Percentiles rank a stretch among this genome's conserved stretches.
These are phyloP conservation scores for Cunninghamia lanceolata DNA, from an alignment of 75 land plant genomes.

Conservation along the genomic window DNA sequence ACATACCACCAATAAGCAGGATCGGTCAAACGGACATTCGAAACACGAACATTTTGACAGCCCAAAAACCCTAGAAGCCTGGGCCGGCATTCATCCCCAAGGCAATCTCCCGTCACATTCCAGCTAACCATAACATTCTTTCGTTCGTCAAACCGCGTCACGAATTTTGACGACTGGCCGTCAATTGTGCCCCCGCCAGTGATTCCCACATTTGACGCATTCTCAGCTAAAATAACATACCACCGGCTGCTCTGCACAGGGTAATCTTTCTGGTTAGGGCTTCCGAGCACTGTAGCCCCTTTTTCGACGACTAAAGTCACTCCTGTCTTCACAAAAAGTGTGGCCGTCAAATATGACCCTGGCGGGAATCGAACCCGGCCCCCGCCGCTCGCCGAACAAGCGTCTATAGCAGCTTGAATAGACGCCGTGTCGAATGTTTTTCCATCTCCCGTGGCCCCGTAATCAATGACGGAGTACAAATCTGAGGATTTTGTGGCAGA, in stretches of 20 bases:
- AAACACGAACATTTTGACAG: constrained; percentile 58
- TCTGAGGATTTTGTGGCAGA: not conserved
- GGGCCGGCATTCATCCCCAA: constrained; percentile 93
- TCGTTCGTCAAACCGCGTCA: constrained; percentile 36
- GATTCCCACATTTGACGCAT: constrained; percentile 66
- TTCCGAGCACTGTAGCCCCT: constrained; percentile 62
- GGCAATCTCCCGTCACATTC: constrained; percentile 81
- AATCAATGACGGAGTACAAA: constrained; percentile 32
- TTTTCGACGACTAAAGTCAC: constrained; percentile 47
- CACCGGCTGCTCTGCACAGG: constrained; percentile 46
- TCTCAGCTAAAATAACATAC: constrained; percentile 85
- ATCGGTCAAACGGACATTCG: constrained; percentile 40
- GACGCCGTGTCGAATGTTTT: constrained; percentile 61
- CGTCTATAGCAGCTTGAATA: constrained; percentile 80
- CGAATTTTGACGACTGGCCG: constrained; percentile 74
- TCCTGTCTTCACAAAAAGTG: constrained; percentile 50
- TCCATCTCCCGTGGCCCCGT: constrained; percentile 78
- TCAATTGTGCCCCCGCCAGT: constrained; percentile 74
- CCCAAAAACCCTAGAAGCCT: constrained; percentile 71
- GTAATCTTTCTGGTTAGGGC: constrained; percentile 59
- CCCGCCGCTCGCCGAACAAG: constrained; percentile 37
- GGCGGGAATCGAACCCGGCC: constrained; percentile 51
- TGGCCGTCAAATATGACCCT: constrained; percentile 70
- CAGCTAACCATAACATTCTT: constrained; percentile 99
- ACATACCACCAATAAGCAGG: constrained; percentile 94